phyloP scores from a whole-genome alignment of 805 yeast genomes.

The Kregervanrija fluxuum region DNA sequence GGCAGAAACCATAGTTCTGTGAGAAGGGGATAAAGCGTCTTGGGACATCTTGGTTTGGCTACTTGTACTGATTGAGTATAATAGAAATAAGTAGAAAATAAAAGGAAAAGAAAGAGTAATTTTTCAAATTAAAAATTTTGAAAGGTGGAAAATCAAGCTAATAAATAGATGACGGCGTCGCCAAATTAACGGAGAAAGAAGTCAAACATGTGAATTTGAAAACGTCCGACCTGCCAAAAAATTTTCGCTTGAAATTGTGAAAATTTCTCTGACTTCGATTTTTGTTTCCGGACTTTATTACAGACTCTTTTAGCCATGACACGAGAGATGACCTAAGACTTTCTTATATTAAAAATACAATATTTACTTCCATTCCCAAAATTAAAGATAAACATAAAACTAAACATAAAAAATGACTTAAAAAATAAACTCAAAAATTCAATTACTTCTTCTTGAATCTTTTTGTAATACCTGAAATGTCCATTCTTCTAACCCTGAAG shows the following conservation, averaged over 20 bases:
- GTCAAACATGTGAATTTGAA: no score
- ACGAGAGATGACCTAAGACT: no score
- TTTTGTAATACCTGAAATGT: no score
- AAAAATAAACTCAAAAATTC: background rate
- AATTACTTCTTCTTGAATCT: no score
- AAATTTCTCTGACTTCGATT: no score
- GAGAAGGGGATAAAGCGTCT: constrained; percentile 64
- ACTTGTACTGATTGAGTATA: no score
- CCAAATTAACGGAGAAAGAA: background rate
- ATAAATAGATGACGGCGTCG: background rate
- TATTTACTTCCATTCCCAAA: background rate
- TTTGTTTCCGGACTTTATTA: no score
- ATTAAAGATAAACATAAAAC: background rate
- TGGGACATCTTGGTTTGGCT: constrained; percentile 12
- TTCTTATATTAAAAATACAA: background rate
- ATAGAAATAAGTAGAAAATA: background rate
- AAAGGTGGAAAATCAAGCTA: background rate
- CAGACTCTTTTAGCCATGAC: no score
- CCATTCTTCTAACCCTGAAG: constrained; percentile 24
- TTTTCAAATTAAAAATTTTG: background rate
- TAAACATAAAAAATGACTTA: background rate
- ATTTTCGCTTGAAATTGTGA: no score
- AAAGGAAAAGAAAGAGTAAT: background rate
- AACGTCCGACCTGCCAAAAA: no score
- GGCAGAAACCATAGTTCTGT: constrained; percentile 59